Conservation (phyloP, 2,329 filamentous ascomycete species). For the Clarireedia hainanense region DNA sequence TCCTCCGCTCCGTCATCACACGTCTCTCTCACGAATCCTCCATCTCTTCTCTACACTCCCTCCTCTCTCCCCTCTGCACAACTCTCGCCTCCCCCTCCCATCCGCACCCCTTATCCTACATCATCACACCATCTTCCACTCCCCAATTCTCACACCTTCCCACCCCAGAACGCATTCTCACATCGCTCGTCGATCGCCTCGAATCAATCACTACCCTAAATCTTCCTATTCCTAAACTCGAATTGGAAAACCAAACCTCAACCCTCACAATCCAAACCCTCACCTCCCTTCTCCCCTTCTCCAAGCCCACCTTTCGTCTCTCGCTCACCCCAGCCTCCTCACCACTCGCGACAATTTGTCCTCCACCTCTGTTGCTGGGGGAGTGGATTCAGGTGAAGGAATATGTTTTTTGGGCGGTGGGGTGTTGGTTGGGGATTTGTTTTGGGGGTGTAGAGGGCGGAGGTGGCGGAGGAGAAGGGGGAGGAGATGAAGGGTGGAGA, state of each 20-base stretch:
- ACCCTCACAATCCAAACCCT: slow-evolving; percentile 7
- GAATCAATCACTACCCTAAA: slow-evolving; percentile 34
- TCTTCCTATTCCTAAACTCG: background rate
- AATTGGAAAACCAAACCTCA: background rate
- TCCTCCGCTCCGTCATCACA: slow-evolving; percentile 47
- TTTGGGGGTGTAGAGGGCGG: background rate
- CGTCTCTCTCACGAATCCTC: slow-evolving; percentile 24
- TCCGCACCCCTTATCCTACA: slow-evolving; percentile 21
- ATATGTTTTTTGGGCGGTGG: slow-evolving; percentile 1
- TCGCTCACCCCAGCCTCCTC: slow-evolving; percentile 2
- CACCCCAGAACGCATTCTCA: slow-evolving; percentile 33
- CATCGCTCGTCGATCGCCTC: slow-evolving; percentile 34
- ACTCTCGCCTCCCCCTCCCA: slow-evolving; percentile 20
- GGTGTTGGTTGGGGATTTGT: background rate
- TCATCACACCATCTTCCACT: slow-evolving; percentile 16
- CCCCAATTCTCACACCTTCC: slow-evolving; percentile 17
- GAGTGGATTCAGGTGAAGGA: background rate
- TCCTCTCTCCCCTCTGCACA: slow-evolving; percentile 19
- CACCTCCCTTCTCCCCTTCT: slow-evolving; percentile 24
- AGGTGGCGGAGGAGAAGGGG: no score
- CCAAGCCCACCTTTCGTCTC: background rate
- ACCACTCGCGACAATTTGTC: slow-evolving; percentile 1
- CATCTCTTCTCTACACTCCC: slow-evolving; percentile 15
- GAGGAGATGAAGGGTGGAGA: background rate
- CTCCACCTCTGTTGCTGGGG: background rate